A percentile compares a stretch with the other conserved stretches of the same genome.
Evolutionary conservation across 1,284 basidiomycete genomes (phyloP).

Genomic region (Mycosarcoma maydis): DNA sequence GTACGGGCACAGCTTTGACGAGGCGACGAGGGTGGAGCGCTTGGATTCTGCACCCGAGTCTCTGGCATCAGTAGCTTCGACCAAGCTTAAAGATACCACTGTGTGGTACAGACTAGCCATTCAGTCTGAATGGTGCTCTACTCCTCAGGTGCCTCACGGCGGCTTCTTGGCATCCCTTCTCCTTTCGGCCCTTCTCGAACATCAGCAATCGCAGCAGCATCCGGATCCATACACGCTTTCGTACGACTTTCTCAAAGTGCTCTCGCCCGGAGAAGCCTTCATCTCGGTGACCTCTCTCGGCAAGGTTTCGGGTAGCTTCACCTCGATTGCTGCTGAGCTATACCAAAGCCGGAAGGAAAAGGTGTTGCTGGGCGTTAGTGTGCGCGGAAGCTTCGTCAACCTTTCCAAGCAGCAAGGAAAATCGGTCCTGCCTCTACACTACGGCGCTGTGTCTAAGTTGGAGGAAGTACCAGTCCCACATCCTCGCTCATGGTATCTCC

Average conservation of each 20-base stretch:
- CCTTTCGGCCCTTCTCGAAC: slow-evolving; percentile 2
- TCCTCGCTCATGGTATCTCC: slow-evolving; percentile 9
- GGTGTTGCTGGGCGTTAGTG: not conserved
- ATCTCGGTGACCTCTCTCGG: not conserved
- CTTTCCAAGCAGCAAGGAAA: slow-evolving; percentile 4
- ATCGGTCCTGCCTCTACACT: slow-evolving; percentile 4
- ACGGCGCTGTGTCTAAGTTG: not conserved
- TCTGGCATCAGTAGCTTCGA: not conserved
- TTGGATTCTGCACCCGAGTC: not conserved
- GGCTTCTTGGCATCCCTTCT: slow-evolving; percentile 7
- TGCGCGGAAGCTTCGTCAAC: not conserved
- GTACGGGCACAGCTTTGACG: slow-evolving; percentile 5
- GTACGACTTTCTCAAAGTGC: slow-evolving; percentile 7
- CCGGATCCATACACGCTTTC: slow-evolving; percentile 4
- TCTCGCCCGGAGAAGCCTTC: slow-evolving; percentile 4
- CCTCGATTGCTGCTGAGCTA: not conserved
- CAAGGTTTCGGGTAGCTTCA: slow-evolving; percentile 4
- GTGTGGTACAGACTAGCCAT: not conserved
- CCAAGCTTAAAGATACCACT: slow-evolving; percentile 1
- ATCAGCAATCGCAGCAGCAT: not conserved
- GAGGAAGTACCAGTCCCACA: slow-evolving; percentile 8
- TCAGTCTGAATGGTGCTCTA: slow-evolving; percentile 1
- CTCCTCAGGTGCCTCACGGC: slow-evolving; percentile 4
- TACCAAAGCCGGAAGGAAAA: slow-evolving; percentile 1
- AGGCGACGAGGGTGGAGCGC: not conserved